These are phyloP conservation scores for Ophiocordyceps australis DNA, from an alignment of 2,329 filamentous ascomycete genomes.

Conservation along the genomic window DNA sequence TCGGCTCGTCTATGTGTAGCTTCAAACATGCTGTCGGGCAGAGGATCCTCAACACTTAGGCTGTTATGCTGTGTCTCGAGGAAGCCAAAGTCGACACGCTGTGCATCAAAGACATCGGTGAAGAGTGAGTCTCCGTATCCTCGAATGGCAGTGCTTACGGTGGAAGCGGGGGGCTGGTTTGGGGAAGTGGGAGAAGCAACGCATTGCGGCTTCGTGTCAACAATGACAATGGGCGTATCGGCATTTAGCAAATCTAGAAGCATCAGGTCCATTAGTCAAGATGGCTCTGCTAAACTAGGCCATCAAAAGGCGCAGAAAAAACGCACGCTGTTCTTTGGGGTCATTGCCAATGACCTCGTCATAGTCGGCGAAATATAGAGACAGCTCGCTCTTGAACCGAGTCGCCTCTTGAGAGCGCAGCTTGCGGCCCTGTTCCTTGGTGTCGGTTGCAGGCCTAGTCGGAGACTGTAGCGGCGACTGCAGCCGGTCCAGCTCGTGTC, in stretches of 20 bases:
- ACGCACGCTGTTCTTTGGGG: constrained; percentile 58
- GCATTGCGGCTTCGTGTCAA: constrained; percentile 30
- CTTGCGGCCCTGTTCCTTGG: constrained; percentile 49
- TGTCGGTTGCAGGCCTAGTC: constrained; percentile 20
- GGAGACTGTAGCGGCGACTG: no score
- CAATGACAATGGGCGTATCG: constrained; percentile 55
- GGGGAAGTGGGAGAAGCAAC: constrained; percentile 8
- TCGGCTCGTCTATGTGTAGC: constrained; percentile 39
- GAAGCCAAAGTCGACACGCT: constrained; percentile 37
- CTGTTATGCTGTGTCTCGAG: constrained; percentile 26
- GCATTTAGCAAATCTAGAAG: constrained; percentile 52
- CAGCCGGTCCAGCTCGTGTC: constrained; percentile 39
- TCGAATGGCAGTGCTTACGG: constrained; percentile 21
- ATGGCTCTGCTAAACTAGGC: neutral
- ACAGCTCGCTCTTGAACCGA: constrained; percentile 78
- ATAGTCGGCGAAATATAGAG: constrained; percentile 83
- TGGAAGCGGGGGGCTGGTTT: constrained; percentile 6
- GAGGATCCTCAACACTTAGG: constrained; percentile 28
- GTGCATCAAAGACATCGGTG: constrained; percentile 34
- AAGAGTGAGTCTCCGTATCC: constrained; percentile 38
- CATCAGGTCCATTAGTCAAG: no score
- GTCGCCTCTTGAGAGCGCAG: constrained; percentile 74
- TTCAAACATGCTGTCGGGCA: constrained; percentile 36
- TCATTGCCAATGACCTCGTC: constrained; percentile 85
- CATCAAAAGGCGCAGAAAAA: neutral